Evolutionary conservation across 148 eudicot genomes (phyloP).

Genomic region (Selenicereus undatus): DNA sequence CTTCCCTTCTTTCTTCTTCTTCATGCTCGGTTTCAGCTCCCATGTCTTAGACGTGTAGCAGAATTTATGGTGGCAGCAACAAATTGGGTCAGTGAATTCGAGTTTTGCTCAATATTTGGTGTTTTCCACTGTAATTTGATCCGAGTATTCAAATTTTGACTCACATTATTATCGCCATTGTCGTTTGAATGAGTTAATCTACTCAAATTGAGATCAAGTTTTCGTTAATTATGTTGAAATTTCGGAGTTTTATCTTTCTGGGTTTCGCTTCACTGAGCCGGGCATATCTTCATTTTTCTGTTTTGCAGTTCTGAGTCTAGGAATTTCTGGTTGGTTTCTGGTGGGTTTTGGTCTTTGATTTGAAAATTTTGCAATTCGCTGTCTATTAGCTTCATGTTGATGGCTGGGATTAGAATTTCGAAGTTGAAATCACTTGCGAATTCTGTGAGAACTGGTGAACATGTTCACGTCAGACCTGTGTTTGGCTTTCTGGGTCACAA

Average conservation of each 20-base stretch:
- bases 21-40: not conserved
- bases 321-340: not conserved
- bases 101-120: not conserved
- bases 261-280: not conserved
- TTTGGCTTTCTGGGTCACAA: slow-evolving; percentile 26
- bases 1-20: not conserved
- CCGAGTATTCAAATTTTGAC: not conserved
- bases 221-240: not conserved
- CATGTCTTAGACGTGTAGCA: not conserved
- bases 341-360: slow-evolving; percentile 9
- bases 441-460: slow-evolving; percentile 14
- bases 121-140: not conserved
- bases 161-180: slow-evolving; percentile 1
- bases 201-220: not conserved
- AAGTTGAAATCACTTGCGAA: slow-evolving; percentile 33
- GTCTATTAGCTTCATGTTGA: slow-evolving; percentile 17
- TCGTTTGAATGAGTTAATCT: not conserved
- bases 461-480: slow-evolving; percentile 30
- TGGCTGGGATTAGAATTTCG: slow-evolving; percentile 53
- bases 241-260: not conserved
- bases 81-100: slow-evolving; percentile 5
- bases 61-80: not conserved
- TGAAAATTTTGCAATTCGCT: not conserved
- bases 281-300: not conserved
- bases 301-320: not conserved